Evolutionary conservation across 805 yeast species (phyloP).

Genomic region (Kazachstania taianensis): DNA sequence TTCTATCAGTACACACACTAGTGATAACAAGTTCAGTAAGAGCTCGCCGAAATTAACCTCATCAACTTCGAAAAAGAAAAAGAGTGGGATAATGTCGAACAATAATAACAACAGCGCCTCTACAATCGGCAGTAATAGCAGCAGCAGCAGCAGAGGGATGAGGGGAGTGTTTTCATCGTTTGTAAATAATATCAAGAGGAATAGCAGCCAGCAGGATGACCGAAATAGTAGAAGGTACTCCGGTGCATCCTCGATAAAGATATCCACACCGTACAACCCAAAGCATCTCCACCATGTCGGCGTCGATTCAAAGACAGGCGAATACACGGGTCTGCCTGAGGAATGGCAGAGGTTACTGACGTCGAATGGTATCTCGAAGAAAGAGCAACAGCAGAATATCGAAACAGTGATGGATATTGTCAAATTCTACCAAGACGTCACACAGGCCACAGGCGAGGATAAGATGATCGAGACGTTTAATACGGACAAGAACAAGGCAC

Average conservation of each 20-base stretch:
- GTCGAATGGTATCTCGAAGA: slow-evolving; percentile 78
- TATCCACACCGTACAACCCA: slow-evolving; percentile 86
- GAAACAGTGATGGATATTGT: slow-evolving; percentile 90
- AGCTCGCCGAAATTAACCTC: not conserved
- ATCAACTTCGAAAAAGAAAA: not conserved
- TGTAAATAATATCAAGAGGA: slow-evolving; percentile 18
- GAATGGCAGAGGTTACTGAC: slow-evolving; percentile 82
- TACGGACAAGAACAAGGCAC: not conserved
- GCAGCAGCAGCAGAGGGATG: slow-evolving; percentile 34
- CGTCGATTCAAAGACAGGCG: slow-evolving; percentile 71
- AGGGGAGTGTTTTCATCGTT: slow-evolving; percentile 49
- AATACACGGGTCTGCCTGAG: slow-evolving; percentile 83
- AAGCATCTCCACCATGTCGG: slow-evolving; percentile 92
- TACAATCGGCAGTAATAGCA: slow-evolving; percentile 1
- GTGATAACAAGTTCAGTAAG: not conserved
- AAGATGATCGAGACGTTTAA: slow-evolving; percentile 33
- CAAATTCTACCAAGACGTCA: slow-evolving; percentile 64
- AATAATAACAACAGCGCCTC: not conserved
- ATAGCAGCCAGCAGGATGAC: slow-evolving; percentile 27
- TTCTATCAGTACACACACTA: too few relatives aligned
- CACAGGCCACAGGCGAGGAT: slow-evolving; percentile 33
- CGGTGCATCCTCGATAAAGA: slow-evolving; percentile 28
- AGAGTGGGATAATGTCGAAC: not conserved
- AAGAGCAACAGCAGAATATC: slow-evolving; percentile 85
- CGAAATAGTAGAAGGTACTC: slow-evolving; percentile 7